phyloP scores from a whole-genome alignment of 1,284 basidiomycete species.

The Chalciporus piperatoides region DNA sequence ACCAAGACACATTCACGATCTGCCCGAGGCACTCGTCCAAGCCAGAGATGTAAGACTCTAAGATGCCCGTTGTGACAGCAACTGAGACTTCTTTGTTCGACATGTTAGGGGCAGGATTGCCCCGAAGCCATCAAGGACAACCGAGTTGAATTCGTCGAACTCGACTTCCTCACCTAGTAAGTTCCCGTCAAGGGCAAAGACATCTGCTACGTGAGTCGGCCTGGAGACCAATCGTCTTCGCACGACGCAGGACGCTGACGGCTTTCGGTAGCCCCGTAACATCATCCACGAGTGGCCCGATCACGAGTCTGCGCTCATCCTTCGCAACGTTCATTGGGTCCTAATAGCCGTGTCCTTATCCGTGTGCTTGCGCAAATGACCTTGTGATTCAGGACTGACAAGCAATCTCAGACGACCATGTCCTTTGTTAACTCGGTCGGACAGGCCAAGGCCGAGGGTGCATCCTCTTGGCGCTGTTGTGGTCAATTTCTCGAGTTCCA shows the following conservation, averaged over 20 bases:
- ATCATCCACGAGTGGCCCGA: too few species aligned
- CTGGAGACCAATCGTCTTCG: too few species aligned
- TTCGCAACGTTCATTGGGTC: slow-evolving; percentile 8
- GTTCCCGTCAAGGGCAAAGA: slow-evolving; percentile 26
- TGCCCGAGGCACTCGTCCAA: slow-evolving; percentile 25
- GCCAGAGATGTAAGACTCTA: slow-evolving; percentile 1
- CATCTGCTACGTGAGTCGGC: too few species aligned
- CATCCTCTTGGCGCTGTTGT: slow-evolving; percentile 1
- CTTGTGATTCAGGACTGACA: too few species aligned
- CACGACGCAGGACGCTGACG: too few species aligned
- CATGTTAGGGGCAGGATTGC: slow-evolving; percentile 21
- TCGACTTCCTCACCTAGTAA: slow-evolving; percentile 33
- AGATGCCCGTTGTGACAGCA: too few species aligned
- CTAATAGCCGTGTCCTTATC: too few species aligned
- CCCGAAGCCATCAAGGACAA: slow-evolving; percentile 26
- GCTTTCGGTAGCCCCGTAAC: too few species aligned
- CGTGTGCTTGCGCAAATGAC: too few species aligned
- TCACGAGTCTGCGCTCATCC: too few species aligned
- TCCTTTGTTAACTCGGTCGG: slow-evolving; percentile 21
- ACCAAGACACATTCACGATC: slow-evolving; percentile 2
- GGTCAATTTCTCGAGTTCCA: slow-evolving; percentile 11
- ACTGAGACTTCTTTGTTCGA: too few species aligned
- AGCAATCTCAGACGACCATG: slow-evolving; percentile 16
- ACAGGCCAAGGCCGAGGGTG: slow-evolving; percentile 14
- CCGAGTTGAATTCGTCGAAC: slow-evolving; percentile 24